phyloP scores from a whole-genome alignment of 495 filamentous ascomycete genomes.

The Copromyces sp. region DNA sequence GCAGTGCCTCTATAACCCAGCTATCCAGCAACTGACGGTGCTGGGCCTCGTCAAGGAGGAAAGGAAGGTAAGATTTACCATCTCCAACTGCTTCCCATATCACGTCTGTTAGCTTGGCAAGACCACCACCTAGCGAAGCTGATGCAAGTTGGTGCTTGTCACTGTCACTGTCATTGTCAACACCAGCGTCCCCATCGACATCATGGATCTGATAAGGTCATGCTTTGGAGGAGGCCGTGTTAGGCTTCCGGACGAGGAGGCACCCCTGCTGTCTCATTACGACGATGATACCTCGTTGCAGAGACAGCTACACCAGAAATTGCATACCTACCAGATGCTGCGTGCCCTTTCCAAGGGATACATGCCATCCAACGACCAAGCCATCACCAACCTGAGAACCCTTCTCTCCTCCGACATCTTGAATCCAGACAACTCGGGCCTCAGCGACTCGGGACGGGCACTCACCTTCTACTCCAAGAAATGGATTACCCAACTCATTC shows the following conservation, averaged over 20 bases:
- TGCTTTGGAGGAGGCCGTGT: slow-evolving; percentile 19
- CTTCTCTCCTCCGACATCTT: slow-evolving; percentile 68
- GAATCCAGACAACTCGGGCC: slow-evolving; percentile 61
- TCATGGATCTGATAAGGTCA: slow-evolving; percentile 14
- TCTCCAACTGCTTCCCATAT: neutral
- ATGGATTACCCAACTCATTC: slow-evolving; percentile 65
- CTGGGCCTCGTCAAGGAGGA: neutral
- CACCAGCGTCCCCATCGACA: neutral
- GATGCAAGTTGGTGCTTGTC: neutral
- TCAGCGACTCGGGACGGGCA: slow-evolving; percentile 66
- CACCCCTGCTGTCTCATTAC: slow-evolving; percentile 78
- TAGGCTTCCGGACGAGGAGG: slow-evolving; percentile 20
- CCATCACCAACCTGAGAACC: slow-evolving; percentile 70
- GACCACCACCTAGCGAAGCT: neutral
- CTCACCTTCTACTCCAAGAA: slow-evolving; percentile 62
- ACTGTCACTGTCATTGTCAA: neutral
- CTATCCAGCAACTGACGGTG: neutral
- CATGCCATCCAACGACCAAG: slow-evolving; percentile 85
- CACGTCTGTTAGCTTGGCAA: neutral
- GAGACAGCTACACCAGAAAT: slow-evolving; percentile 66
- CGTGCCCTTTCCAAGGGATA: slow-evolving; percentile 75
- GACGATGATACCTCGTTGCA: slow-evolving; percentile 73
- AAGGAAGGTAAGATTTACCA: neutral
- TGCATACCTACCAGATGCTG: slow-evolving; percentile 87
- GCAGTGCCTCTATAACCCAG: neutral